Percentiles rank a stretch among this genome's conserved stretches.
phyloP scores from a whole-genome alignment of 2,329 filamentous ascomycete species.

The Aspergillus calidoustus region DNA sequence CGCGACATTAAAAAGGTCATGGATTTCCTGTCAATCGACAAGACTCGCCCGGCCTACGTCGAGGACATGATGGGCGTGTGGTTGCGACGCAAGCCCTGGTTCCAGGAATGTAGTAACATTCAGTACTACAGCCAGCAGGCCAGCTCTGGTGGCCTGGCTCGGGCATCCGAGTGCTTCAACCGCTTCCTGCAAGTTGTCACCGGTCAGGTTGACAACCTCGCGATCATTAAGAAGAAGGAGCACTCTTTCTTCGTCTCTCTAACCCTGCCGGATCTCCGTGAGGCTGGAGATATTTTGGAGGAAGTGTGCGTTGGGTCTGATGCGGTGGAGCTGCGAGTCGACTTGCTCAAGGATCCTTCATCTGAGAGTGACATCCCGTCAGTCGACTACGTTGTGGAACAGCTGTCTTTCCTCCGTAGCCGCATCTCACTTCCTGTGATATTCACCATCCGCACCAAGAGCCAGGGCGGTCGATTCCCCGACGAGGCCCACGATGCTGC shows the following conservation, averaged over 20 bases:
- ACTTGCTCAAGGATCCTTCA: slow-evolving; percentile 77
- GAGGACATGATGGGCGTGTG: slow-evolving; percentile 93
- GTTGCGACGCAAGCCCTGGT: slow-evolving; percentile 85
- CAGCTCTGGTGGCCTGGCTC: slow-evolving; percentile 54
- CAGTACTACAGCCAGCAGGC: slow-evolving; percentile 83
- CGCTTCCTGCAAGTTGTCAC: slow-evolving; percentile 73
- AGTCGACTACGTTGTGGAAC: slow-evolving; percentile 77
- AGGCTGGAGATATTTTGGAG: slow-evolving; percentile 67
- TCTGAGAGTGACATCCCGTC: slow-evolving; percentile 61
- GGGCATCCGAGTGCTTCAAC: slow-evolving; percentile 69
- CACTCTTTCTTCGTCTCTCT: slow-evolving; percentile 93
- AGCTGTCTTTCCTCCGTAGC: slow-evolving; percentile 78
- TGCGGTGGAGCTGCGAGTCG: slow-evolving; percentile 91
- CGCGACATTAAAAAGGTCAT: slow-evolving; percentile 87
- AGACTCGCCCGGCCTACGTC: slow-evolving; percentile 87
- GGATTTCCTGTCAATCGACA: slow-evolving; percentile 84
- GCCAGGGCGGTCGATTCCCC: slow-evolving; percentile 87
- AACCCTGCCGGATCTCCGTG: slow-evolving; percentile 75
- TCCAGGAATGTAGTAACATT: slow-evolving; percentile 89
- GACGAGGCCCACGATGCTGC: slow-evolving; percentile 74
- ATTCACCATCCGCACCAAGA: slow-evolving; percentile 84
- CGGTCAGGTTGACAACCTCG: slow-evolving; percentile 61
- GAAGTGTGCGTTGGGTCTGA: slow-evolving; percentile 82
- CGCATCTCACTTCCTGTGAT: slow-evolving; percentile 78
- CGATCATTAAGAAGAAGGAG: slow-evolving; percentile 64